Evolutionary conservation across 306 rosid genomes (phyloP), one percentile per base, ranked within the genome.

Genomic region (Medicago lupulina): DNA sequence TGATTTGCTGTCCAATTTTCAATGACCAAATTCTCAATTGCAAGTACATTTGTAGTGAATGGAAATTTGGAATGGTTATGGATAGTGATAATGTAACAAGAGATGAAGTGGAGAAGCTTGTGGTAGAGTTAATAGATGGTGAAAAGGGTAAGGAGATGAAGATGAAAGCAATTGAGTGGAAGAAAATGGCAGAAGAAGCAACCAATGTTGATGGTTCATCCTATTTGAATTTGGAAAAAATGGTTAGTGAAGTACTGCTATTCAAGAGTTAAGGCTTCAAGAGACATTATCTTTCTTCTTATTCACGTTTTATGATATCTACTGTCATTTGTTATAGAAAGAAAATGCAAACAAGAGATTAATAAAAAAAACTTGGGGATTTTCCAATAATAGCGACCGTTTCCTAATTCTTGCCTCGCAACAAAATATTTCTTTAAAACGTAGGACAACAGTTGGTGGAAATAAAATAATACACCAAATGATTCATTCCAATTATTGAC

Each of bases 11-110:
- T 62, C 89, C 88, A 4, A 79, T 83, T 67, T 85, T 85, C 71
- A 73, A 68, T 18, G 91, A 87, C 5, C 87, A 87, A 59, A 57
- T 10, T 3, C 65, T 58, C 6, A 74, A 83, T 23, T 65, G 86
- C 38, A 40, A 54, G 65, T 73, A 83, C 41, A 31, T 70, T 40
- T 85, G 88, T 36, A 49, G 41, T 21, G 88, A 81, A 15, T 88
- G 92, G 92, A 75, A 60, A 9, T 73, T 81, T 53, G 88, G 82
- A n/a, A 78, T 87, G 77, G 81, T 63, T 25, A 73, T 88, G 16
- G 72, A 81, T 61, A 66, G 83, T 70, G 78, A 51, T 21, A 55
- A 81, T 69, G 86, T 88, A 4, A 81, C 65, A n/a, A 85, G 91
- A 57, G 82, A 65, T 44, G 82, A 81, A 71, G 80, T 88, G 16